A percentile compares a stretch with the other conserved stretches of the same genome.
Evolutionary conservation across 2,329 filamentous ascomycete genomes (phyloP).

Genomic region (Colletotrichum lini): DNA sequence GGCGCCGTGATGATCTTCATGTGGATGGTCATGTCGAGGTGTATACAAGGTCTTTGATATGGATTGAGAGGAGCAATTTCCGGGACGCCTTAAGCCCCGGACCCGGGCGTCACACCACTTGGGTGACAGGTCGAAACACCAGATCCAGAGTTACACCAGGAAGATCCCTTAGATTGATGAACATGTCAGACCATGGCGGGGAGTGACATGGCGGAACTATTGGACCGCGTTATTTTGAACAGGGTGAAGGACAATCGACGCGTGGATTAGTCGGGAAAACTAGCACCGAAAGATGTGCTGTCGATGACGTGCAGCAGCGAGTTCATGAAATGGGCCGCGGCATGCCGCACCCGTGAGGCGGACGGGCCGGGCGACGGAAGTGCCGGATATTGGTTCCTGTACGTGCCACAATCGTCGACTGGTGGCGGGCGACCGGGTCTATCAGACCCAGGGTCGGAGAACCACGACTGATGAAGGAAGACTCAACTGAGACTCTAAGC

Average conservation of each 20-base stretch:
- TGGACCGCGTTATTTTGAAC: neutral
- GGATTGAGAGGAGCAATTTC: slow-evolving; percentile 2
- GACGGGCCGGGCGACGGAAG: slow-evolving; percentile 34
- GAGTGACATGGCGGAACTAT: slow-evolving; percentile 4
- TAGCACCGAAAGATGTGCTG: neutral
- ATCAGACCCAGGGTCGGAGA: slow-evolving; percentile 15
- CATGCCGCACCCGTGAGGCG: slow-evolving; percentile 2
- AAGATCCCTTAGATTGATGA: slow-evolving; percentile 36
- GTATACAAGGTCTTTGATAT: slow-evolving; percentile 24
- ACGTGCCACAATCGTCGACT: slow-evolving; percentile 9
- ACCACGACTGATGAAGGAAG: neutral
- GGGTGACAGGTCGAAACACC: slow-evolving; percentile 32
- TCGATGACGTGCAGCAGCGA: slow-evolving; percentile 8
- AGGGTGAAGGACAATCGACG: neutral
- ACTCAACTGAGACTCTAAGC: neutral
- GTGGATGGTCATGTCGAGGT: slow-evolving; percentile 3
- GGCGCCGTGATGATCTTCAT: neutral
- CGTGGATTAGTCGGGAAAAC: neutral
- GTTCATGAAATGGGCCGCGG: neutral
- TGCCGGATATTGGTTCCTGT: slow-evolving; percentile 37
- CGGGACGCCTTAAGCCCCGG: slow-evolving; percentile 4
- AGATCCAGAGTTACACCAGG: slow-evolving; percentile 37
- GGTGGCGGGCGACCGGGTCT: slow-evolving; percentile 20
- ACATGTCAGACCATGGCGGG: slow-evolving; percentile 15
- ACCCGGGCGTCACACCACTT: slow-evolving; percentile 33